Conservation (phyloP, 2,329 filamentous ascomycete genomes). For the Calonectria hongkongensis region DNA sequence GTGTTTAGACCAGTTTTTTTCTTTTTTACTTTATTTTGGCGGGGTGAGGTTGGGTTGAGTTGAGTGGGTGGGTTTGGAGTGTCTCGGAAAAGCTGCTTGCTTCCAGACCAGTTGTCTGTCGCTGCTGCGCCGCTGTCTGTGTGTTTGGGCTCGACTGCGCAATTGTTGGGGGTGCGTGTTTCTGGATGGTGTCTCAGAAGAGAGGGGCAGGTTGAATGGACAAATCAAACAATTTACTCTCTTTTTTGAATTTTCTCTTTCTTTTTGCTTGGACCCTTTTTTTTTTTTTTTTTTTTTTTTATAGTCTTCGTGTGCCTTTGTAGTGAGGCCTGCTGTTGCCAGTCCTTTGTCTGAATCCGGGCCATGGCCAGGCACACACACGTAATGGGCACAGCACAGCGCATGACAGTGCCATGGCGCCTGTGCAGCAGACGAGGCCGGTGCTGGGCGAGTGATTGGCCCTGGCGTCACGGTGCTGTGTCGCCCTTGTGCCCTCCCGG, state of each 20-base stretch:
- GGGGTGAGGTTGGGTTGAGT: not conserved
- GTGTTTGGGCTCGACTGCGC: not conserved
- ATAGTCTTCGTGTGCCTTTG: too few relatives aligned
- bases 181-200: not conserved
- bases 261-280: not conserved
- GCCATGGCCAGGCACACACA: not conserved
- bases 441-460: conserved; percentile 24
- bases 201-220: not conserved
- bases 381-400: not conserved
- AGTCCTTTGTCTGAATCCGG: too few relatives aligned
- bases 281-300: too few relatives aligned
- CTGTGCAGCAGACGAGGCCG: conserved; percentile 15
- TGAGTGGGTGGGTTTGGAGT: not conserved
- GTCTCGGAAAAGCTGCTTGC: conserved; percentile 1
- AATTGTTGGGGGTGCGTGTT: not conserved
- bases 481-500: not conserved
- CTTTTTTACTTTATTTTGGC: not conserved
- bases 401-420: not conserved
- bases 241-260: not conserved
- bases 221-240: not conserved
- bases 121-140: not conserved
- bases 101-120: not conserved
- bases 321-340: too few relatives aligned
- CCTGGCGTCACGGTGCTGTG: conserved; percentile 13
- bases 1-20: not conserved